Evolutionary conservation across 2,329 filamentous ascomycete genomes (phyloP), one percentile per base, ranked within the genome.

Genomic region (Phaeomoniella chlamydospora): DNA sequence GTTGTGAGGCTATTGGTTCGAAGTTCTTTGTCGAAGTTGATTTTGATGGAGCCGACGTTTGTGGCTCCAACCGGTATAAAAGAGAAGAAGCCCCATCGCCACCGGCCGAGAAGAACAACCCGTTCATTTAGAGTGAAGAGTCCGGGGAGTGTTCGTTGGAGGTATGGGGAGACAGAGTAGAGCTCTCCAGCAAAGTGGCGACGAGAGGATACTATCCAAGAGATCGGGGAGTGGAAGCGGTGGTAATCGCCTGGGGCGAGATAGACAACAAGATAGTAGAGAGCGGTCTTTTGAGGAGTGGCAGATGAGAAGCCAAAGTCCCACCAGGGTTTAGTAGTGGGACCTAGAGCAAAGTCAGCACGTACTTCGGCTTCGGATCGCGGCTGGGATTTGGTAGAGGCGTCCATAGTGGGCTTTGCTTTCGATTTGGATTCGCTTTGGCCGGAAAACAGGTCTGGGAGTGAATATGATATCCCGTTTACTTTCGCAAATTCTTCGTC

Each of bases 121-220:
- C 90, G 78, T 62, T 98, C 90, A 58, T 98, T 98, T 14, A 98
- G 68, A 0, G 88, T 94, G 63, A 98, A 98, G 1, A 98, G 74
- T 2, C 88, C 88, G 0, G 90, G 90, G 0, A 98, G 69, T 0
- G 83, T 93, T 45, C 84, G 80, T 56, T 94, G 87, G 10, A 98
- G 72, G 58, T 94, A 98, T 0, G 90, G 90, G 0, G 85, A 93
- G 3, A 98, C 90, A 37, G 80, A 88, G 66, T 83, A 98, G 5
- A 98, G 70, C 58, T 98, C 92, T 39, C 90, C 90, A 0, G 90
- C 87, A 54, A 98, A 98, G 62, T 98, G 90, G n/a, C 90, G 82
- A 31, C 92, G 77, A 45, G 78, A 78, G 59, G 94, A 83, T 19
- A 90, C 90, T 12, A 98, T 86, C 90, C 90, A 98, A 47, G 84